phyloP scores from a whole-genome alignment of 225 moss, liverwort and hornwort species.

The Marchantia polymorpha region DNA sequence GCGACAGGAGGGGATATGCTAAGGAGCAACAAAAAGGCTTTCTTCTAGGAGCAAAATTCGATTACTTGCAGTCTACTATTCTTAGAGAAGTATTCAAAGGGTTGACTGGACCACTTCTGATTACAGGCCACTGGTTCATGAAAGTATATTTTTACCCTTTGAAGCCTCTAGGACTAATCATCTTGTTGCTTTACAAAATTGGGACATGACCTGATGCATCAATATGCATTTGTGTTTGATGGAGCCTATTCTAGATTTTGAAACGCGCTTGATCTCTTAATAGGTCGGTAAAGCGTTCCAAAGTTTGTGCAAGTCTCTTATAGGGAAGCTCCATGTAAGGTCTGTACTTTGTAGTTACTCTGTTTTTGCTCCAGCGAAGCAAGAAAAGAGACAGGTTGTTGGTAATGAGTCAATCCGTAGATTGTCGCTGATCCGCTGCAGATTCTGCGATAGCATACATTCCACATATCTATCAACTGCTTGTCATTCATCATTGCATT shows the following conservation, averaged over 20 bases:
- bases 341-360: not conserved
- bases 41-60: slow-evolving; percentile 77
- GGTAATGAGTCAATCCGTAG: not conserved
- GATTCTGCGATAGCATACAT: not conserved
- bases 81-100: slow-evolving; percentile 54
- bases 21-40: slow-evolving; percentile 74
- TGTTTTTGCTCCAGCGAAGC: not conserved
- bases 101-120: slow-evolving; percentile 63
- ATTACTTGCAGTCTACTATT: slow-evolving; percentile 68
- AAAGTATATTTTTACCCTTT: slow-evolving; percentile 26
- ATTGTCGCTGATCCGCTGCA: not conserved
- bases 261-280: not conserved
- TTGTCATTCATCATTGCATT: no score
- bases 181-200: not conserved
- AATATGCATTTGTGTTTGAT: not conserved
- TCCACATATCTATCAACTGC: not conserved
- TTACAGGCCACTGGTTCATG: slow-evolving; percentile 71
- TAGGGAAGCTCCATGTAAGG: not conserved
- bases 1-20: slow-evolving; percentile 61
- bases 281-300: not conserved
- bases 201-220: not conserved
- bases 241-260: not conserved
- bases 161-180: not conserved
- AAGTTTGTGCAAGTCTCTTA: not conserved
- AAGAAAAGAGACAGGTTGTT: not conserved